phyloP scores from a whole-genome alignment of 202 grass and related monocot genomes.

The Setaria italica region DNA sequence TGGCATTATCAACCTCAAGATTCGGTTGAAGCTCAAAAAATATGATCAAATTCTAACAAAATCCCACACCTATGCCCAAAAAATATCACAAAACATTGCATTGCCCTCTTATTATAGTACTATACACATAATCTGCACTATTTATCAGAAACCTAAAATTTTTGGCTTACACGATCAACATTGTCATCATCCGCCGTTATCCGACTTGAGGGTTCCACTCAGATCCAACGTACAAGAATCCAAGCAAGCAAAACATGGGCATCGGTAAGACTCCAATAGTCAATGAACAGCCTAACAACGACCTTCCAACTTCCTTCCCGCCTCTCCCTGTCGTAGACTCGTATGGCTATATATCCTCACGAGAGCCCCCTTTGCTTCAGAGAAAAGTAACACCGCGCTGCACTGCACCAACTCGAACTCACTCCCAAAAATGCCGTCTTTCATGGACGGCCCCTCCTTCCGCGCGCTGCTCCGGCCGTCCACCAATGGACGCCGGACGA shows the following conservation, averaged over 20 bases:
- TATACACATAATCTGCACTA: neutral
- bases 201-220: neutral
- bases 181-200: neutral
- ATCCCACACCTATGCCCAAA: neutral
- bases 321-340: neutral
- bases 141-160: neutral
- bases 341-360: conserved; percentile 48
- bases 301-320: conserved; percentile 42
- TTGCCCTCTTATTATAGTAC: neutral
- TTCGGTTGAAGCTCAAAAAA: neutral
- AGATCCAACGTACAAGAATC: conserved; percentile 23
- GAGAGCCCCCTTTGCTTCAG: conserved; percentile 49
- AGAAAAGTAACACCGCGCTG: conserved; percentile 35
- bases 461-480: conserved; percentile 70
- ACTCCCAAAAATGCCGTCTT: conserved; percentile 65
- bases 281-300: conserved; percentile 33
- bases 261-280: conserved; percentile 4
- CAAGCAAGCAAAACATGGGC: conserved; percentile 17
- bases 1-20: neutral
- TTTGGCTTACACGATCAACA: neutral
- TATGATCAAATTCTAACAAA: neutral
- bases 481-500: conserved; percentile 62
- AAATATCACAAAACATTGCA: neutral
- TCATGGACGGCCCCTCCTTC: conserved; percentile 64
- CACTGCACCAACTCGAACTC: conserved; percentile 25